A percentile compares a stretch with the other conserved stretches of the same genome.
Evolutionary conservation across 352 stramenopile species (phyloP).

Genomic region (Globisporangium viniferum): DNA sequence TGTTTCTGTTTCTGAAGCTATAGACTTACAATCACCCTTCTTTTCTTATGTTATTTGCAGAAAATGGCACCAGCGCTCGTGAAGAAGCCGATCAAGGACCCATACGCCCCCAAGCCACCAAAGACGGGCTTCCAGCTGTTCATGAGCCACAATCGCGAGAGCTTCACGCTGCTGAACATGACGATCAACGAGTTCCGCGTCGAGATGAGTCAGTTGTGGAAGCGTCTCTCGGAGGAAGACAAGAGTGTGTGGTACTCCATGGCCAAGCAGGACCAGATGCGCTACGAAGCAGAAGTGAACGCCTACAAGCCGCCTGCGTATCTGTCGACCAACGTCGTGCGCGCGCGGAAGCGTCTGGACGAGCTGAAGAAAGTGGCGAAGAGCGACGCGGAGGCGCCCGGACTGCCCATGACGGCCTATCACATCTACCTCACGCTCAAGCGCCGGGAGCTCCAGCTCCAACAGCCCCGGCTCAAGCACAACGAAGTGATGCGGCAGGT

Average conservation of each 20-base stretch:
- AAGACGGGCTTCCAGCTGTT: conserved; percentile 67
- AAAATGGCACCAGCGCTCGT: conserved; percentile 3
- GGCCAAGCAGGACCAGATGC: conserved; percentile 38
- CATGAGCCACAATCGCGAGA: conserved; percentile 52
- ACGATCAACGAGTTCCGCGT: conserved; percentile 51
- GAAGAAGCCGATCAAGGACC: conserved; percentile 28
- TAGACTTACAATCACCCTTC: too few relatives aligned
- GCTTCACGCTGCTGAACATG: conserved; percentile 47
- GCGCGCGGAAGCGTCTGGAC: conserved; percentile 27
- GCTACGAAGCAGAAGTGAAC: conserved; percentile 50
- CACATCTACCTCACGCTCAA: conserved; percentile 39
- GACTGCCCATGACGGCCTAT: conserved; percentile 40
- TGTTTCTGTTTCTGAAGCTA: not conserved
- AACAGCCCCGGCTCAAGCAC: conserved; percentile 29
- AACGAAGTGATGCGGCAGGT: conserved; percentile 50
- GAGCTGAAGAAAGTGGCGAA: conserved; percentile 34
- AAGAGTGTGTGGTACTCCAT: conserved; percentile 49
- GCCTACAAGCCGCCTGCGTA: conserved; percentile 43
- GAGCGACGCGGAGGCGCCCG: conserved; percentile 30
- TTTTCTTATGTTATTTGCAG: not conserved
- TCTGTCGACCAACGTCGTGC: conserved; percentile 21
- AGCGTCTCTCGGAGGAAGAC: conserved; percentile 32
- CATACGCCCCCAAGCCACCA: conserved; percentile 35
- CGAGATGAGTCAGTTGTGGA: conserved; percentile 58
- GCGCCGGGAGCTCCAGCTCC: conserved; percentile 28